Percentiles rank a stretch among this genome's conserved stretches.
These are phyloP conservation scores for Lichtheimia ornata DNA, from an alignment of 371 early-diverging fungal species.

Conservation along the genomic window DNA sequence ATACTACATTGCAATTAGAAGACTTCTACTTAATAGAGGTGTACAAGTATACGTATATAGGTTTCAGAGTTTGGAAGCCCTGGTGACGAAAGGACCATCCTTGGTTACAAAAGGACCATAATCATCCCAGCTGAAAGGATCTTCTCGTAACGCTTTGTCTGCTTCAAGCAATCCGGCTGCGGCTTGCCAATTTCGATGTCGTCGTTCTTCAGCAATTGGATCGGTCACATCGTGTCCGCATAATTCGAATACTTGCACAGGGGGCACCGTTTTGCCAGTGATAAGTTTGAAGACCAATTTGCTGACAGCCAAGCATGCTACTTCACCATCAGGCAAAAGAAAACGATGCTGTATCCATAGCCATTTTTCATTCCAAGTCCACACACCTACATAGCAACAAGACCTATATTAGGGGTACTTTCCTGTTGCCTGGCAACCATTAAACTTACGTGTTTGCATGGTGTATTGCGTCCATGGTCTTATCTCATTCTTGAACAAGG, in stretches of 20 bases:
- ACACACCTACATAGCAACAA: constrained; percentile 17
- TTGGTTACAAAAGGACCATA: not conserved
- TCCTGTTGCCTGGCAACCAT: no score
- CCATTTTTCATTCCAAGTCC: constrained; percentile 66
- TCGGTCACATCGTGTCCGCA: constrained; percentile 37
- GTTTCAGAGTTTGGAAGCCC: not conserved
- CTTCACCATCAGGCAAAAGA: constrained; percentile 17
- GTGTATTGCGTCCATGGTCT: constrained; percentile 52
- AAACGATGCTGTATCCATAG: constrained; percentile 42
- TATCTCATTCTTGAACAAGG: constrained; percentile 58
- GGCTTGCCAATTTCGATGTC: constrained; percentile 21
- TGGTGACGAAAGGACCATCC: not conserved
- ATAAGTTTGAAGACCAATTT: constrained; percentile 47
- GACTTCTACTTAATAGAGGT: no score
- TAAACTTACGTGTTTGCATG: constrained; percentile 39
- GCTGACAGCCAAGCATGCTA: constrained; percentile 35
- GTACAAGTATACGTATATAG: no score
- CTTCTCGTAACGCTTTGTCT: constrained; percentile 22
- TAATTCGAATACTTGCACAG: constrained; percentile 30
- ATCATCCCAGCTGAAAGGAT: constrained; percentile 19
- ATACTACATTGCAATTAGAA: no score
- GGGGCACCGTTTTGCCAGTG: constrained; percentile 43
- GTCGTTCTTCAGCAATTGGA: constrained; percentile 25
- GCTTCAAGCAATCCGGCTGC: constrained; percentile 24
- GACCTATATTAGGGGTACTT: no score